A percentile compares a stretch with the other conserved stretches of the same genome.
Evolutionary conservation across 345 rosid species (phyloP).

Genomic region (Salix suchowensis): DNA sequence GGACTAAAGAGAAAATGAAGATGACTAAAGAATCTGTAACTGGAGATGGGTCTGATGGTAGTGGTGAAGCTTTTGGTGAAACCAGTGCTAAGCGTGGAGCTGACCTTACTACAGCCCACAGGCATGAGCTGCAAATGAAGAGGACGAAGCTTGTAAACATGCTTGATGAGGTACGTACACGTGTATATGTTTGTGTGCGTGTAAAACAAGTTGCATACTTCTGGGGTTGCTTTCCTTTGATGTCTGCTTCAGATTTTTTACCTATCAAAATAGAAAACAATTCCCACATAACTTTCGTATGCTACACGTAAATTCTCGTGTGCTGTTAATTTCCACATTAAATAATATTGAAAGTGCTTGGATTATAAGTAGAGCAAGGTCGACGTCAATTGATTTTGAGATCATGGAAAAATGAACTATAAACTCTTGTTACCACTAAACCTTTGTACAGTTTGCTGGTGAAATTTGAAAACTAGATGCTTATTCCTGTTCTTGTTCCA

Average conservation of each 20-base stretch:
- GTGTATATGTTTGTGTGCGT: background rate
- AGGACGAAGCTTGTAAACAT: slow-evolving; percentile 58
- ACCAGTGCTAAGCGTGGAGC: slow-evolving; percentile 7
- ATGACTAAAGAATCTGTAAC: slow-evolving; percentile 14
- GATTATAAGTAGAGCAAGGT: background rate
- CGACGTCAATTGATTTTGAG: background rate
- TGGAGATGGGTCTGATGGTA: slow-evolving; percentile 18
- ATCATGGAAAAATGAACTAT: background rate
- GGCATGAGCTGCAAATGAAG: slow-evolving; percentile 64
- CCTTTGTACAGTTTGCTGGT: background rate
- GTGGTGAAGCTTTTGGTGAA: slow-evolving; percentile 1
- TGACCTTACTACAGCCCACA: slow-evolving; percentile 41
- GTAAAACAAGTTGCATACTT: background rate
- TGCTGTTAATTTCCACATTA: background rate
- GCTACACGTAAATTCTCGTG: background rate
- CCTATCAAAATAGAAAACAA: background rate
- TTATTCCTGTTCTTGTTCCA: background rate
- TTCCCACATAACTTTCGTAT: background rate
- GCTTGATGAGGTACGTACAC: slow-evolving; percentile 56
- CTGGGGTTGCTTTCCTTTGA: background rate
- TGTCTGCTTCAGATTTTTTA: background rate
- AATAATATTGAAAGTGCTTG: background rate
- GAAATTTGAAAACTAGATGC: background rate
- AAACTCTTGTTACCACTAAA: background rate
- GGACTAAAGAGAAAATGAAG: slow-evolving; percentile 22